Conservation (phyloP, 2,329 filamentous ascomycete species). For the Tolypocladium endophyticum region DNA sequence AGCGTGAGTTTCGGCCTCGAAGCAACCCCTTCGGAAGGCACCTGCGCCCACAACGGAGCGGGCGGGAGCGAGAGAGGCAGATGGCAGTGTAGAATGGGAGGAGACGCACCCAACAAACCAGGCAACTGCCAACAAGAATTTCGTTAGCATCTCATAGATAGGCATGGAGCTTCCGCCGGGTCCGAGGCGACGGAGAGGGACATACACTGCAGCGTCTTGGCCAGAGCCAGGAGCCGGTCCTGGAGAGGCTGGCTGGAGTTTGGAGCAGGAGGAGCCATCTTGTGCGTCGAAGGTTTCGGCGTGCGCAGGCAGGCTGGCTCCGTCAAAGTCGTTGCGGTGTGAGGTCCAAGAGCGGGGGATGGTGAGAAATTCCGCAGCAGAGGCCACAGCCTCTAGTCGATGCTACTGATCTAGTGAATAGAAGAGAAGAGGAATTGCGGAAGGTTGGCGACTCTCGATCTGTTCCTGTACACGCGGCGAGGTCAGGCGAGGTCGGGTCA, state of each 20-base stretch:
- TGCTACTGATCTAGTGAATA: neutral
- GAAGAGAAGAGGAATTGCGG: neutral
- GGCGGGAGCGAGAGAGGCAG: slow-evolving; percentile 1
- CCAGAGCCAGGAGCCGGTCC: slow-evolving; percentile 67
- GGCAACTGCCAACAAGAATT: slow-evolving; percentile 41
- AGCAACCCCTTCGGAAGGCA: neutral
- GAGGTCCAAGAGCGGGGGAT: neutral
- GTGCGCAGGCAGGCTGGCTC: neutral
- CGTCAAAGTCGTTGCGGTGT: neutral
- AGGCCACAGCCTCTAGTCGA: neutral
- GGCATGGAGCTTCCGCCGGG: neutral
- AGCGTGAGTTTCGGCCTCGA: neutral
- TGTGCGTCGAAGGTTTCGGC: neutral
- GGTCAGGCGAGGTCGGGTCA: neutral
- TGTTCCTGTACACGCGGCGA: neutral
- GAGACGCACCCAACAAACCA: slow-evolving; percentile 71
- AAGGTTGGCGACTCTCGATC: neutral
- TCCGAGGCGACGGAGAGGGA: slow-evolving; percentile 14
- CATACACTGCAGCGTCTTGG: slow-evolving; percentile 85
- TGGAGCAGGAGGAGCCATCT: slow-evolving; percentile 51
- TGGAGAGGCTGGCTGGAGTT: slow-evolving; percentile 56
- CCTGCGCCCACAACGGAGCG: neutral
- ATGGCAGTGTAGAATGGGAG: slow-evolving; percentile 1
- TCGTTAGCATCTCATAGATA: slow-evolving; percentile 18
- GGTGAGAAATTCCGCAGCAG: neutral